Evolutionary conservation across 2,329 filamentous ascomycete species (phyloP).

Genomic region (Exophiala bonariae): DNA sequence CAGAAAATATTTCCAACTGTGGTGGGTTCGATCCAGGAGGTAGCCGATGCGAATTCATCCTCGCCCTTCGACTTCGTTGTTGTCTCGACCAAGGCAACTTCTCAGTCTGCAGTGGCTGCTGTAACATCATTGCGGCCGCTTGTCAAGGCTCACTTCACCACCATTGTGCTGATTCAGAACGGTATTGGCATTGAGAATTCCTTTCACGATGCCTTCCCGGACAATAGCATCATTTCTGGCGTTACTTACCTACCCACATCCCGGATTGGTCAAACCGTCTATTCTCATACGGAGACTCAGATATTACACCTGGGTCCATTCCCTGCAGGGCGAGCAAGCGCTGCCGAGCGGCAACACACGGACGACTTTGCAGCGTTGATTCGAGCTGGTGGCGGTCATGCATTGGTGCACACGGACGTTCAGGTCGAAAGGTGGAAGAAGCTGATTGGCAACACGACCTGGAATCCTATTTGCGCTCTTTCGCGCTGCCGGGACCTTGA

Average conservation of each 20-base stretch:
- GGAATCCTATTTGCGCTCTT: slow-evolving; percentile 62
- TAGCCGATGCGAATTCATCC: slow-evolving; percentile 6
- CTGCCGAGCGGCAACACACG: slow-evolving; percentile 31
- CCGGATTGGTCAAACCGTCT: slow-evolving; percentile 49
- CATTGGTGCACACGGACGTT: slow-evolving; percentile 53
- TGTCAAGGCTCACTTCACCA: slow-evolving; percentile 43
- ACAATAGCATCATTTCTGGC: slow-evolving; percentile 55
- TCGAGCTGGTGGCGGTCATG: slow-evolving; percentile 44
- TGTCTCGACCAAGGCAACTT: slow-evolving; percentile 44
- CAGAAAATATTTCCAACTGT: slow-evolving; percentile 27
- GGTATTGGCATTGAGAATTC: slow-evolving; percentile 61
- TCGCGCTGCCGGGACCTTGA: slow-evolving; percentile 54
- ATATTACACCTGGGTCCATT: slow-evolving; percentile 52
- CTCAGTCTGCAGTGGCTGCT: slow-evolving; percentile 39
- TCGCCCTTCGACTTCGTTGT: slow-evolving; percentile 47
- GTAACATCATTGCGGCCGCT: slow-evolving; percentile 38
- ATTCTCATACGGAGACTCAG: slow-evolving; percentile 49
- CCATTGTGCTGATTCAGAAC: slow-evolving; percentile 62
- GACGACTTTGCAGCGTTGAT: slow-evolving; percentile 44
- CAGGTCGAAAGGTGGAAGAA: slow-evolving; percentile 62
- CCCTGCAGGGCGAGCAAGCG: slow-evolving; percentile 32
- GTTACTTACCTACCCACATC: slow-evolving; percentile 57
- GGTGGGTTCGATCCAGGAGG: slow-evolving; percentile 25
- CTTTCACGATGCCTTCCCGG: slow-evolving; percentile 50
- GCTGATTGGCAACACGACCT: slow-evolving; percentile 60